Percentiles rank a stretch among this genome's conserved stretches.
These are phyloP conservation scores for Aspergillus aculeatinus DNA, from an alignment of 2,329 filamentous ascomycete genomes.

Conservation along the genomic window DNA sequence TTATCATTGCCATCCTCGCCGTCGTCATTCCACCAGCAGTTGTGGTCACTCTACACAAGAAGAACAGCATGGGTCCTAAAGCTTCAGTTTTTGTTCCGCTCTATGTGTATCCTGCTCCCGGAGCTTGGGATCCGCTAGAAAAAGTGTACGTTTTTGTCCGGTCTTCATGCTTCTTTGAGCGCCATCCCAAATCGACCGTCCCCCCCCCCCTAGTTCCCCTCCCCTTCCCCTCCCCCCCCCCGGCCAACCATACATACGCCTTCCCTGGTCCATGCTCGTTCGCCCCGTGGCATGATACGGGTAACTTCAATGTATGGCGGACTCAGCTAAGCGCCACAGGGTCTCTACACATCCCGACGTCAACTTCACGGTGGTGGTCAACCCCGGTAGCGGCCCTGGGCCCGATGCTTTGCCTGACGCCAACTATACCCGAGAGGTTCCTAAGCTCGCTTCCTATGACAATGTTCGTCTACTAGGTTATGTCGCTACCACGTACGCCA, in stretches of 20 bases:
- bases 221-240: slow-evolving; percentile 10
- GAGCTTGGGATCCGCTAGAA: slow-evolving; percentile 48
- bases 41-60: slow-evolving; percentile 34
- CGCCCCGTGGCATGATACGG: slow-evolving; percentile 16
- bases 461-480: slow-evolving; percentile 54
- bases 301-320: slow-evolving; percentile 10
- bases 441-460: slow-evolving; percentile 40
- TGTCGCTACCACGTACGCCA: slow-evolving; percentile 52
- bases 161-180: slow-evolving; percentile 10
- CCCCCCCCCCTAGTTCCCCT: slow-evolving; percentile 3
- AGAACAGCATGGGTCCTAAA: slow-evolving; percentile 37
- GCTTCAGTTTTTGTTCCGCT: slow-evolving; percentile 49
- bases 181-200: not conserved
- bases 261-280: slow-evolving; percentile 16
- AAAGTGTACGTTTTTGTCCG: slow-evolving; percentile 39
- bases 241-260: slow-evolving; percentile 9
- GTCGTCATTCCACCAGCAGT: slow-evolving; percentile 35
- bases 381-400: slow-evolving; percentile 51
- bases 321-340: slow-evolving; percentile 32
- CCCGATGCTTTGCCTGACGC: slow-evolving; percentile 42
- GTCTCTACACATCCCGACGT: slow-evolving; percentile 40
- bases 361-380: slow-evolving; percentile 53
- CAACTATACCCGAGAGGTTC: slow-evolving; percentile 46
- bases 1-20: slow-evolving; percentile 32
- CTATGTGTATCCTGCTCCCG: slow-evolving; percentile 50